Evolutionary conservation across 345 rosid species (phyloP), one percentile per base, ranked within the genome.

Genomic region (Hibiscus trionum): DNA sequence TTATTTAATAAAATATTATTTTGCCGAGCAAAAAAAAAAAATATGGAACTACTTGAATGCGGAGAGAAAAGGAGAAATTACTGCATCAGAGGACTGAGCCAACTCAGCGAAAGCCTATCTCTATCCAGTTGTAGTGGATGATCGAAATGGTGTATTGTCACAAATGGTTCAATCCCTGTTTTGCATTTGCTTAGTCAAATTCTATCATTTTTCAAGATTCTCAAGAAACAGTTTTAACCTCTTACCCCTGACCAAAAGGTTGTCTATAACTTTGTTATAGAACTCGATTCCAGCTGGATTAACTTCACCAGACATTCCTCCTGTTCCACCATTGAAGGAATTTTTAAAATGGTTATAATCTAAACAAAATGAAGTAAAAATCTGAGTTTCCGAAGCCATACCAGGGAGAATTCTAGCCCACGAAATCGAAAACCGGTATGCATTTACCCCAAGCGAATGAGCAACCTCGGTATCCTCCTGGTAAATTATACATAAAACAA

Each of bases 131-230:
- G 80, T 75, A 68, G 79, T 52, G 83, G 87, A 17, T 63, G 42
- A 69, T 84, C 85, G 61, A 68, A 76, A 47, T 84, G 87, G 29
- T 67, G 63, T 31, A 81, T 73, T 29, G 87, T 79, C 71, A 84
- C 83, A 62, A 84, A 84, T 24, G 87, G 87, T 74, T 84, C 80
- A 12, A 79, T 84, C 64, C 85, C 84, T 81, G 75, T 78, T 17
- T 66, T 42, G 39, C 69, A 69, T 46, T 66, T 27, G 27, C 69
- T 44, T 2, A 44, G 37, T 66, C 60, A 72, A 29, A 75, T 62
- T 46, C 33, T 44, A 55, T 29, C 55, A 69, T 16, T 16, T 15
- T 9, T 8, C 11, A 74, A 57, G 31, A 57, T 21, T 24, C 31
- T 57, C 61, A 57, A 72, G 17, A 12, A 47, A 62, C 9, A 16